These are phyloP conservation scores for Zymoseptoria brevis DNA, from an alignment of 2,329 filamentous ascomycete genomes.

Conservation along the genomic window DNA sequence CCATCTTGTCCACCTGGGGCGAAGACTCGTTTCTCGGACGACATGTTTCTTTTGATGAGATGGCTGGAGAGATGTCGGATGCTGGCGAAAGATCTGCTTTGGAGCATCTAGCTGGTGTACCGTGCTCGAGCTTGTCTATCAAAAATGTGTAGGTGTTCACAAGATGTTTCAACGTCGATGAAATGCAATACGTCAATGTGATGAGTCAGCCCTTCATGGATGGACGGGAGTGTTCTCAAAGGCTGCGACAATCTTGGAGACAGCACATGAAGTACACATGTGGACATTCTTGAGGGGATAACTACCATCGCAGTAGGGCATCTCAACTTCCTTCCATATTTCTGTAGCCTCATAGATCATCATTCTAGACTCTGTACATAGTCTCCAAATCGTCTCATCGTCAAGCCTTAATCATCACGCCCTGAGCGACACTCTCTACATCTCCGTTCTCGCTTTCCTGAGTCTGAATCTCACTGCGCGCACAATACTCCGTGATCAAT, in stretches of 20 bases:
- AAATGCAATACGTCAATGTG: not conserved
- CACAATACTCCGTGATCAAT: constrained; percentile 46
- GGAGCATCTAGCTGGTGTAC: not conserved
- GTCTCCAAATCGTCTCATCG: not conserved
- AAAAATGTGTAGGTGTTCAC: not conserved
- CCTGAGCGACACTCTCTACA: not conserved
- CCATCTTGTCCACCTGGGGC: constrained; percentile 54
- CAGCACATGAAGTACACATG: too few species aligned
- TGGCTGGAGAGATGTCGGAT: not conserved
- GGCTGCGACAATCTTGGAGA: too few species aligned
- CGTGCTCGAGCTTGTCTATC: not conserved
- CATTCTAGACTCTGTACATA: not conserved
- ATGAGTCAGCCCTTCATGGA: not conserved
- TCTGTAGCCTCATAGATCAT: not conserved
- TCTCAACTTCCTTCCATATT: not conserved
- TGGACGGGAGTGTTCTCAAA: too few species aligned
- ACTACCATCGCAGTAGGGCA: too few species aligned
- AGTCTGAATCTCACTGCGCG: constrained; percentile 4
- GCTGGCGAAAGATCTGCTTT: not conserved
- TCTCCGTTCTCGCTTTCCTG: not conserved
- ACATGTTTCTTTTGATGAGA: constrained; percentile 15
- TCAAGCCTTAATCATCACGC: not conserved
- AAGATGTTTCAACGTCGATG: not conserved
- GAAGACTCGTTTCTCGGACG: constrained; percentile 41
- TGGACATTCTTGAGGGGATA: too few species aligned